Conservation (phyloP, 306 rosid genomes). For the Inga oerstediana region DNA sequence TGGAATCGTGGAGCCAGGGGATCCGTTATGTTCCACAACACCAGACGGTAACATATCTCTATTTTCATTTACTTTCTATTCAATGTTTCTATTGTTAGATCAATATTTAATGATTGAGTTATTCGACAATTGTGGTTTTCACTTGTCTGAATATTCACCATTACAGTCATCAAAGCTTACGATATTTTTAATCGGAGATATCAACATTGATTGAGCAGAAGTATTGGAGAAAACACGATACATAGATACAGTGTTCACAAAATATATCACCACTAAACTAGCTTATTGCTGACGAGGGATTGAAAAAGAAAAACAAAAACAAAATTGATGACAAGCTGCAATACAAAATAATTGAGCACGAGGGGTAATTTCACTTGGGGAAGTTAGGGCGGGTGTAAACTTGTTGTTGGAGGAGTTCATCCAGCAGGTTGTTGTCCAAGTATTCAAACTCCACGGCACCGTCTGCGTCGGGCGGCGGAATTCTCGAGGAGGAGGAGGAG, state of each 20-base stretch:
- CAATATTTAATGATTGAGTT: no score
- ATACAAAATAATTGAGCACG: background rate
- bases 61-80: no score
- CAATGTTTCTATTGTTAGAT: no score
- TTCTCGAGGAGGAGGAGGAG: background rate
- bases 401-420: constrained; percentile 64
- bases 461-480: background rate
- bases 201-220: no score
- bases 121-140: no score
- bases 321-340: background rate
- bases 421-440: constrained; percentile 67
- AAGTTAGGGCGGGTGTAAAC: background rate
- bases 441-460: constrained; percentile 63
- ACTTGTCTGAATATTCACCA: no score
- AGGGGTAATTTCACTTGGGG: background rate
- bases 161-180: no score
- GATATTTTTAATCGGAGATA: no score
- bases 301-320: background rate
- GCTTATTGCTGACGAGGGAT: background rate
- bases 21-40: no score
- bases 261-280: background rate
- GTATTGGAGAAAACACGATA: no score
- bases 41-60: no score
- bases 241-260: background rate
- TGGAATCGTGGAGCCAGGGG: no score